Evolutionary conservation across 2,329 filamentous ascomycete species (phyloP), one percentile per base, ranked within the genome.

Genomic region (Alternaria angustiovoidea): DNA sequence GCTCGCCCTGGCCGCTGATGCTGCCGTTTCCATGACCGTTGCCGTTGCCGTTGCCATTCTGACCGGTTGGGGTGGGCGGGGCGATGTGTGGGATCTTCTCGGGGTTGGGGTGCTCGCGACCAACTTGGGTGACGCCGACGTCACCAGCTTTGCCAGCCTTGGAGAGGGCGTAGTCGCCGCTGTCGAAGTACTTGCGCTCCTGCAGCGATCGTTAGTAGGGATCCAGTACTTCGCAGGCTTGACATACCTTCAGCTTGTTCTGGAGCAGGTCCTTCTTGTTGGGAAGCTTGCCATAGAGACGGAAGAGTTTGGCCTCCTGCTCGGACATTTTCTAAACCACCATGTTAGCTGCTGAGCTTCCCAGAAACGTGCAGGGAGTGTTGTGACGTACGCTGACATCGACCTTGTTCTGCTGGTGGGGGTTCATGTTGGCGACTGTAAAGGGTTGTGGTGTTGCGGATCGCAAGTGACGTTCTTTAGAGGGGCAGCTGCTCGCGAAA

Each of bases 121-220:
- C 95, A 75, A 99, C 92, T 75, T 91, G 91, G 76, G 94, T 96
- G 62, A 96, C 92, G 76, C 96, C 94, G 75, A 95, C 91, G 77
- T 95, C 91, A 75, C 94, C 92, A 79, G 93, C 93, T 84, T 98
- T 98, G 81, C 95, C 95, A 61, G 95, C 95, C 85, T 97, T 97
- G 81, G 91, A 94, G 83, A 97, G 91, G 76, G 94, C 94, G 75
- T 97, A 97, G 83, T 97, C 93, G 76, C 93, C 94, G 62, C 91
- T 95, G 84, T 97, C 93, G 81, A 97, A 97, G 84, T 97, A 97
- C 84, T 80, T 99, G 84, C 95, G 94, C 81, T 98, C 95, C 87
- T 89, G 70, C 30, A 39, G 30, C 26, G 8, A 14, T 9, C 43
- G 51, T 69, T 28, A 68, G 65, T 43, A 44, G 18, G 32, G 47